Percentiles rank a stretch among this genome's conserved stretches.
These are phyloP conservation scores for Elongisporangium senticosum DNA, from an alignment of 352 stramenopile species.

Conservation along the genomic window DNA sequence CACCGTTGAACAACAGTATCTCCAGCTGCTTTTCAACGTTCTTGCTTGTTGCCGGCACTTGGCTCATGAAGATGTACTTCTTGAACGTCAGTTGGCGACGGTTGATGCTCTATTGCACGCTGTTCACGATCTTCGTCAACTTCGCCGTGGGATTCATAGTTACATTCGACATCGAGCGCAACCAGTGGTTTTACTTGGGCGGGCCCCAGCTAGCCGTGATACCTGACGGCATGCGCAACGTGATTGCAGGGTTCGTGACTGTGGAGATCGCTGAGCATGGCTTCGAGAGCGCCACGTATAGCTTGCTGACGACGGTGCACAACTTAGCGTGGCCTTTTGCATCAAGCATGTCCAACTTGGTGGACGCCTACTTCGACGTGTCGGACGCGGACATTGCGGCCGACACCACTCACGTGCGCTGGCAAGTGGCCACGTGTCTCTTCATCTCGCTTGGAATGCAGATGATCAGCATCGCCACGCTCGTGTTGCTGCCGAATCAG, in stretches of 20 bases:
- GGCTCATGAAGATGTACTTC: constrained; percentile 54
- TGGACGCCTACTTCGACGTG: constrained; percentile 54
- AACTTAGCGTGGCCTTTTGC: constrained; percentile 56
- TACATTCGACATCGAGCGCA: constrained; percentile 56
- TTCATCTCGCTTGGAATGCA: constrained; percentile 44
- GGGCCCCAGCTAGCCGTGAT: constrained; percentile 49
- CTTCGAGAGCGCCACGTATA: constrained; percentile 63
- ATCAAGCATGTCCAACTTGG: constrained; percentile 41
- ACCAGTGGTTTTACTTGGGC: constrained; percentile 67
- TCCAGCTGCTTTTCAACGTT: constrained; percentile 42
- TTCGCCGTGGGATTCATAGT: constrained; percentile 37
- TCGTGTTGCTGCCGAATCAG: constrained; percentile 55
- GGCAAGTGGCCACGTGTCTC: constrained; percentile 51
- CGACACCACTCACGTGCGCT: constrained; percentile 52
- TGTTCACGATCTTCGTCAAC: constrained; percentile 43
- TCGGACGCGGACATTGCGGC: constrained; percentile 49
- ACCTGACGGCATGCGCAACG: constrained; percentile 52
- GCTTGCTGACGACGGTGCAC: constrained; percentile 59
- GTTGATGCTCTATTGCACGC: constrained; percentile 40
- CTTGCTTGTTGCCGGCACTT: constrained; percentile 42
- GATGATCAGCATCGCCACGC: constrained; percentile 32
- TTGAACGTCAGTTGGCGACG: constrained; percentile 53
- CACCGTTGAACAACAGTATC: constrained; percentile 50
- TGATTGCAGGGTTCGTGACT: constrained; percentile 54
- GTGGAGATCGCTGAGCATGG: constrained; percentile 70